Percentiles rank a stretch among this genome's conserved stretches.
Evolutionary conservation across 2,329 filamentous ascomycete genomes (phyloP).

Genomic region (Neospermospora avenae): DNA sequence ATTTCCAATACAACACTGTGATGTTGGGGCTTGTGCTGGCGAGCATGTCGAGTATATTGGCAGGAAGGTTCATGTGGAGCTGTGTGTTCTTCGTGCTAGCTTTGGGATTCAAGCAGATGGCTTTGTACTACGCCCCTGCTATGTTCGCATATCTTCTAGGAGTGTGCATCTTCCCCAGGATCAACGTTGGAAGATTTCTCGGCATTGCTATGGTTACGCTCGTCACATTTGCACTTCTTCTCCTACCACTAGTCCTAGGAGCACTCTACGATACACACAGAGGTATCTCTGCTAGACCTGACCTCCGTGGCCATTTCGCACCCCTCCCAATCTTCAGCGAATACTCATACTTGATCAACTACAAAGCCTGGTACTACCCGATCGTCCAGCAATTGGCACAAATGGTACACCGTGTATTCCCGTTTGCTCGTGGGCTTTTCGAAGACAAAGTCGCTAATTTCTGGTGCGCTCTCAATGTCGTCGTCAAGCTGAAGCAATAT

Average conservation of each 20-base stretch:
- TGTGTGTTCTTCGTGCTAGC: slow-evolving; percentile 91
- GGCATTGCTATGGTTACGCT: slow-evolving; percentile 72
- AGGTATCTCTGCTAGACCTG: slow-evolving; percentile 55
- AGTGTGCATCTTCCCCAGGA: slow-evolving; percentile 72
- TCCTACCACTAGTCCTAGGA: slow-evolving; percentile 72
- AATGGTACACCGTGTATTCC: slow-evolving; percentile 88
- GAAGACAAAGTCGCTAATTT: slow-evolving; percentile 99
- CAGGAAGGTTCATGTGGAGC: slow-evolving; percentile 80
- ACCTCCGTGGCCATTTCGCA: slow-evolving; percentile 55
- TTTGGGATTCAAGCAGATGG: slow-evolving; percentile 99
- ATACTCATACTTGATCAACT: slow-evolving; percentile 57
- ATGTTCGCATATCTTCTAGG: slow-evolving; percentile 91
- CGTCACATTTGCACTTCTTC: slow-evolving; percentile 68
- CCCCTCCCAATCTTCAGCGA: slow-evolving; percentile 60
- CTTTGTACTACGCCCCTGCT: slow-evolving; percentile 90
- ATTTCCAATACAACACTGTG: slow-evolving; percentile 97
- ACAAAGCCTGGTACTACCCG: slow-evolving; percentile 68
- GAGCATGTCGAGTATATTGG: slow-evolving; percentile 83
- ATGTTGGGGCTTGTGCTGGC: slow-evolving; percentile 92
- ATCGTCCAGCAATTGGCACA: slow-evolving; percentile 76
- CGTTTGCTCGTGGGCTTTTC: slow-evolving; percentile 91
- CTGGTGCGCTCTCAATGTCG: slow-evolving; percentile 89
- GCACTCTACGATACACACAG: slow-evolving; percentile 65
- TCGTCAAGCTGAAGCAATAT: slow-evolving; percentile 81
- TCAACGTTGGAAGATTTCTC: slow-evolving; percentile 66